These are phyloP conservation scores for Pseudogymnoascus sp. DNA, from an alignment of 2,329 filamentous ascomycete species.

Conservation along the genomic window DNA sequence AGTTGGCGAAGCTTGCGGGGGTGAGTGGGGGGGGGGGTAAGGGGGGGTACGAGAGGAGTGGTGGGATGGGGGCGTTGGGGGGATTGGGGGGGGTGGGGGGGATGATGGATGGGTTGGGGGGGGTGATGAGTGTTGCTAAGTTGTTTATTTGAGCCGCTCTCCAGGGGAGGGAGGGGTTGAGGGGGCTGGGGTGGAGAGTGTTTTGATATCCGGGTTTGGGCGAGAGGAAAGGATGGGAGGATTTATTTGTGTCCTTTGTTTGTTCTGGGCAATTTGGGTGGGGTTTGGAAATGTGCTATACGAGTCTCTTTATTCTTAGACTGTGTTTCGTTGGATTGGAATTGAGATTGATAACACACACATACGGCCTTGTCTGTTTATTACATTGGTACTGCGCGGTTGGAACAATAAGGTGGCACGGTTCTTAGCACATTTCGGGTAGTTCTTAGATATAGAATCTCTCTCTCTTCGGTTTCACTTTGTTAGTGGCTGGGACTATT, in stretches of 20 bases:
- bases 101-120: slow-evolving; percentile 22
- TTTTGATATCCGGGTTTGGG: background rate
- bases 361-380: no score
- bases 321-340: background rate
- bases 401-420: no score
- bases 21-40: slow-evolving; percentile 14
- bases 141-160: slow-evolving; percentile 26
- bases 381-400: no score
- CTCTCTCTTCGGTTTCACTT: no score
- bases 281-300: background rate
- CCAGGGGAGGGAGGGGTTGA: background rate
- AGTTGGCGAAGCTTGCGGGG: slow-evolving; percentile 15
- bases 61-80: slow-evolving; percentile 22
- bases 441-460: no score
- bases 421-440: no score
- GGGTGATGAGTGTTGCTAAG: slow-evolving; percentile 25
- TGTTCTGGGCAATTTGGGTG: background rate
- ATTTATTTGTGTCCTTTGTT: background rate
- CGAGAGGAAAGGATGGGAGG: background rate
- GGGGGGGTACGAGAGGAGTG: slow-evolving; percentile 17
- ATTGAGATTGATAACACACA: background rate
- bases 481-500: no score
- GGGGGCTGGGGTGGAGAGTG: no score
- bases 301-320: background rate
- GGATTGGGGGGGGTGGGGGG: slow-evolving; percentile 12